Evolutionary conservation across 2,329 filamentous ascomycete genomes (phyloP).

Genomic region (Sporothrix humicola): DNA sequence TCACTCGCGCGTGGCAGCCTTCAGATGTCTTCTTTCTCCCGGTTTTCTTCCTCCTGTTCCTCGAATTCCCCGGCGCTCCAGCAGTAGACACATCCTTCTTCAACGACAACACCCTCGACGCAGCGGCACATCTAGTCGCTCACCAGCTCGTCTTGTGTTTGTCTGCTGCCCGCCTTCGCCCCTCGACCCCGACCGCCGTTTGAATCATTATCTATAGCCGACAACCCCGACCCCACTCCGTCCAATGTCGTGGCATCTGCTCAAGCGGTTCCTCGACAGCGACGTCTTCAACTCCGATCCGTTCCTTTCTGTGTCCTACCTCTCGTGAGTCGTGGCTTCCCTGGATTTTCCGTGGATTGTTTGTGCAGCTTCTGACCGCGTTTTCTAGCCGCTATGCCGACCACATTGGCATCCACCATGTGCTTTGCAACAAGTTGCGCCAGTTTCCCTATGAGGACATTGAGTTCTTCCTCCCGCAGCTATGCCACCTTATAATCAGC

Average conservation of each 20-base stretch:
- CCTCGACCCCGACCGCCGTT: background rate
- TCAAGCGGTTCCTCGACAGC: constrained; percentile 89
- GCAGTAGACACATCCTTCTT: constrained; percentile 26
- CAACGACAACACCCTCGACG: constrained; percentile 1
- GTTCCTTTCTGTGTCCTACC: constrained; percentile 85
- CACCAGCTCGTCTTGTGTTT: background rate
- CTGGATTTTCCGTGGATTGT: background rate
- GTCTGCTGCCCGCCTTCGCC: background rate
- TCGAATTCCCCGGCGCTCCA: constrained; percentile 30
- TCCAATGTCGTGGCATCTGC: constrained; percentile 79
- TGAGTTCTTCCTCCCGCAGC: constrained; percentile 87
- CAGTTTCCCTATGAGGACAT: constrained; percentile 91
- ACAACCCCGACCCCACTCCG: constrained; percentile 13
- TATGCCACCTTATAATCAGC: constrained; percentile 87
- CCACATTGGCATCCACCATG: constrained; percentile 88
- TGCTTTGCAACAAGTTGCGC: constrained; percentile 85
- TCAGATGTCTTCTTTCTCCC: constrained; percentile 38
- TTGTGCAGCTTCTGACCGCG: background rate
- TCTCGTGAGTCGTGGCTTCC: constrained; percentile 65
- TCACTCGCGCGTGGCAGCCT: constrained; percentile 1
- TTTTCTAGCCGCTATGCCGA: constrained; percentile 76
- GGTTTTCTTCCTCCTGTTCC: constrained; percentile 24
- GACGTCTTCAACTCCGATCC: constrained; percentile 93
- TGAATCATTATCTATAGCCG: background rate
- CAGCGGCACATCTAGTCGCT: background rate